Evolutionary conservation across 2,329 filamentous ascomycete genomes (phyloP).

Genomic region (Madurella mycetomatis): DNA sequence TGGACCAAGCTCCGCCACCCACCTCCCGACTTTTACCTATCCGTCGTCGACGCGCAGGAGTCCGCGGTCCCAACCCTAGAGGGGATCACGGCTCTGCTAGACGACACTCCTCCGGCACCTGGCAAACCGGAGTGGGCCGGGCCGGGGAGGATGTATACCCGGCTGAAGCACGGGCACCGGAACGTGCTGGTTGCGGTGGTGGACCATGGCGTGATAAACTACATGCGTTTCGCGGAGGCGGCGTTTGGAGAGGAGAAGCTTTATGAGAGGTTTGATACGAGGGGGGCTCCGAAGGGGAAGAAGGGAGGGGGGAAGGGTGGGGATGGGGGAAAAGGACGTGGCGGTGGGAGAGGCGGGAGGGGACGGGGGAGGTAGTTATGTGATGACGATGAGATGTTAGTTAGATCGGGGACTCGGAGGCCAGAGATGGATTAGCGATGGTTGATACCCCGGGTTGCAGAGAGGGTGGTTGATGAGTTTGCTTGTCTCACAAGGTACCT

Average conservation of each 20-base stretch:
- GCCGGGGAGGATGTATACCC: conserved; percentile 61
- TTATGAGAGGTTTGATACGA: conserved; percentile 53
- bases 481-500: too few species aligned
- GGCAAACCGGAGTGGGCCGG: conserved; percentile 41
- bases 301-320: conserved; percentile 33
- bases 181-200: conserved; percentile 85
- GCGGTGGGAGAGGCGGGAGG: conserved; percentile 13
- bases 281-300: conserved; percentile 36
- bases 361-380: conserved; percentile 18
- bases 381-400: not conserved
- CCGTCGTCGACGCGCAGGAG: conserved; percentile 71
- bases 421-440: not conserved
- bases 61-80: conserved; percentile 67
- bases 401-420: not conserved
- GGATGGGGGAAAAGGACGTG: conserved; percentile 25
- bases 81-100: conserved; percentile 67
- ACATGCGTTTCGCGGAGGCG: conserved; percentile 73
- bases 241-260: conserved; percentile 73
- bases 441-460: too few species aligned
- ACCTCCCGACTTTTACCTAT: conserved; percentile 76
- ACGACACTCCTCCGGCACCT: conserved; percentile 66
- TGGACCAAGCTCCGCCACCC: conserved; percentile 80
- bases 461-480: too few species aligned
- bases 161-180: conserved; percentile 77
- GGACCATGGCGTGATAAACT: conserved; percentile 86